Conservation (phyloP, 2,329 filamentous ascomycete species). For the Phialemoniopsis sp. region DNA sequence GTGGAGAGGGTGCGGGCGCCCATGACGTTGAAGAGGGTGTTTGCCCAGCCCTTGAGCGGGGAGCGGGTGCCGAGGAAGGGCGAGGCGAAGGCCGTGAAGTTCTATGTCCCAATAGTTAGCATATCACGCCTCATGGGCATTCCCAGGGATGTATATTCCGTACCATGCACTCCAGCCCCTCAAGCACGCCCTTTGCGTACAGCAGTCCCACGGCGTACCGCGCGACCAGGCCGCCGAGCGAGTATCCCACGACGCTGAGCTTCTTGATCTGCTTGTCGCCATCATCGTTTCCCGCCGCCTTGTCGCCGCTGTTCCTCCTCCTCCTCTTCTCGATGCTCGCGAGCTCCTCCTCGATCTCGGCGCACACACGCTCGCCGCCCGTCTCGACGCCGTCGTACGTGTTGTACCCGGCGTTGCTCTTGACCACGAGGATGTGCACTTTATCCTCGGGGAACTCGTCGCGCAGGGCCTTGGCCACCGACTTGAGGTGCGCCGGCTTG, state of each 20-base stretch:
- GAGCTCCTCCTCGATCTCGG: slow-evolving; percentile 63
- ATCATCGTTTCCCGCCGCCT: no score
- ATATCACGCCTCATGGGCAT: not conserved
- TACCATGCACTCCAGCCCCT: slow-evolving; percentile 74
- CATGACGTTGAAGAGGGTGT: slow-evolving; percentile 75
- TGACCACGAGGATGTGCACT: slow-evolving; percentile 67
- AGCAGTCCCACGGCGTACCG: slow-evolving; percentile 84
- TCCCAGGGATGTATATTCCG: slow-evolving; percentile 10
- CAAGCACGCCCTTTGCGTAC: slow-evolving; percentile 74
- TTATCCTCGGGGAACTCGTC: slow-evolving; percentile 56
- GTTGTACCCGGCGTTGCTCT: slow-evolving; percentile 69
- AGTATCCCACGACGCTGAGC: slow-evolving; percentile 86
- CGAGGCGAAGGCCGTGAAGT: slow-evolving; percentile 89
- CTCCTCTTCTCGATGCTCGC: slow-evolving; percentile 44
- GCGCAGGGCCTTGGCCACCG: slow-evolving; percentile 62
- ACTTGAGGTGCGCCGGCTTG: slow-evolving; percentile 68
- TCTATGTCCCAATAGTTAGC: slow-evolving; percentile 53
- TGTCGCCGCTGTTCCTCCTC: no score
- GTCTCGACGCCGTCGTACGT: slow-evolving; percentile 68
- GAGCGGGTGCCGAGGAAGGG: slow-evolving; percentile 76
- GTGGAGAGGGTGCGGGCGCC: slow-evolving; percentile 76
- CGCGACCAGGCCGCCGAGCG: slow-evolving; percentile 79
- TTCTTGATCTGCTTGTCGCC: slow-evolving; percentile 60
- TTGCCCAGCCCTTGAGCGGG: slow-evolving; percentile 61
- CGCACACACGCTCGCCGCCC: slow-evolving; percentile 62